Evolutionary conservation across 768 basidiomycete genomes (phyloP).

Genomic region (Cubamyces sp.): DNA sequence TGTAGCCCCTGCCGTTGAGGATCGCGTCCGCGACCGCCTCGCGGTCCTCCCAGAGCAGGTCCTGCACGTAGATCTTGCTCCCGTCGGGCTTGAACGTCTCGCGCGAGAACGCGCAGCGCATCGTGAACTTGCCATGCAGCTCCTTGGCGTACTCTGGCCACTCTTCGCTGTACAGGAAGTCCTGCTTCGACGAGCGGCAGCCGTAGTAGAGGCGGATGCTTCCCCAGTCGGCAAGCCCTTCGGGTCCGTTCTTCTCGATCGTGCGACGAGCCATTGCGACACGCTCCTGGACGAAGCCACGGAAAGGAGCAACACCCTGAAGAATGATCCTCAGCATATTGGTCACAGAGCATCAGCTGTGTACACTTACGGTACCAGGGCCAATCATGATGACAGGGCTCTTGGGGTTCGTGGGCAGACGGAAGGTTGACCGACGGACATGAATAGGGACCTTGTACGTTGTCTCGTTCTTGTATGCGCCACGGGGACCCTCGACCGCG

Average conservation of each 20-base stretch:
- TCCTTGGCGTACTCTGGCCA: constrained; percentile 89
- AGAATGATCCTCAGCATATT: constrained; percentile 18
- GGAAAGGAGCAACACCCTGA: constrained; percentile 98
- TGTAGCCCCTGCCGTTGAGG: constrained; percentile 93
- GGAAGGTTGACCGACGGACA: constrained; percentile 94
- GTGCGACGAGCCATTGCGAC: constrained; percentile 94
- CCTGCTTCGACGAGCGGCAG: constrained; percentile 85
- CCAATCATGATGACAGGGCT: constrained; percentile 99
- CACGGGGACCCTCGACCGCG: constrained; percentile 88
- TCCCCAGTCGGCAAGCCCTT: constrained; percentile 95
- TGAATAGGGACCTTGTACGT: constrained; percentile 90
- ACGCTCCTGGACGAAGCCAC: constrained; percentile 97
- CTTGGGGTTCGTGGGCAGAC: constrained; percentile 96
- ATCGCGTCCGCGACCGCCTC: constrained; percentile 86
- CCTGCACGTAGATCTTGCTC: constrained; percentile 99
- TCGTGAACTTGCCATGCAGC: constrained; percentile 87
- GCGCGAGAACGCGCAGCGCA: constrained; percentile 91
- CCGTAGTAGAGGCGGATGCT: constrained; percentile 95
- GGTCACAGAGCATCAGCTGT: neutral
- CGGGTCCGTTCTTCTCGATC: constrained; percentile 92
- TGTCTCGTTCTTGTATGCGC: constrained; percentile 72
- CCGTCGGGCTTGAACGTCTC: constrained; percentile 90
- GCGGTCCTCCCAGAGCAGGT: constrained; percentile 88
- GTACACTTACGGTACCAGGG: constrained; percentile 85
- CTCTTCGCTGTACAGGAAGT: constrained; percentile 94